Evolutionary conservation across 257 asterid genomes (phyloP).

Genomic region (Eucommia ulmoides): DNA sequence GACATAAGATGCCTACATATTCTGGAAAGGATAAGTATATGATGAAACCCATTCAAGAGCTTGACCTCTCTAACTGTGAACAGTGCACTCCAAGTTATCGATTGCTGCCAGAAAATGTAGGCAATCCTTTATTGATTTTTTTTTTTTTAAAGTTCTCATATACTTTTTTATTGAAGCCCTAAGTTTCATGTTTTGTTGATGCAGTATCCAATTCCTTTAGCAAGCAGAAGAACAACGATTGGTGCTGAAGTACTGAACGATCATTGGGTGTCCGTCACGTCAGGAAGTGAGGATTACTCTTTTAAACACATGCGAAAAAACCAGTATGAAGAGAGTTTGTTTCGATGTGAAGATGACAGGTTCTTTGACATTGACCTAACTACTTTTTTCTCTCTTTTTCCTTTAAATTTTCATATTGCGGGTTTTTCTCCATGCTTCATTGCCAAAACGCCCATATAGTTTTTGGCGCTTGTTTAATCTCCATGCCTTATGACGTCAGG

Average conservation of each 20-base stretch:
- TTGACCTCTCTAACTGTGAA: constrained; percentile 2
- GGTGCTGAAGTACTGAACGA: constrained; percentile 2
- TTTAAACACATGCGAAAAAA: constrained; percentile 3
- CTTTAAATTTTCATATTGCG: background rate
- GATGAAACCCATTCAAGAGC: constrained; percentile 1
- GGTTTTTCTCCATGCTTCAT: background rate
- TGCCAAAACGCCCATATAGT: background rate
- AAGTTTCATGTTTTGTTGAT: background rate
- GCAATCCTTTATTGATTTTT: background rate
- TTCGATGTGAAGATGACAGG: constrained; percentile 5
- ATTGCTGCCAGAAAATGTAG: background rate
- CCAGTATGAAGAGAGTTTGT: constrained; percentile 3
- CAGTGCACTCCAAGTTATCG: constrained; percentile 1
- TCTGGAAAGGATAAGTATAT: background rate
- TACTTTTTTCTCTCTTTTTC: background rate
- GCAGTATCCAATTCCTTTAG: constrained; percentile 3
- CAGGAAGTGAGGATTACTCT: constrained; percentile 4
- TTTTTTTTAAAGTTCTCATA: no score
- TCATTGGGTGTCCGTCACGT: constrained; percentile 3
- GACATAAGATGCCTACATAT: background rate
- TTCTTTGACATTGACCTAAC: background rate
- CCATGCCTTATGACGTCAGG: no score
- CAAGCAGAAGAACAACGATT: background rate
- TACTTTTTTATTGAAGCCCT: no score
- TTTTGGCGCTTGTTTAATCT: background rate